These are phyloP conservation scores for Triticum urartu DNA, from an alignment of 176 grass and related monocot genomes.

Conservation along the genomic window DNA sequence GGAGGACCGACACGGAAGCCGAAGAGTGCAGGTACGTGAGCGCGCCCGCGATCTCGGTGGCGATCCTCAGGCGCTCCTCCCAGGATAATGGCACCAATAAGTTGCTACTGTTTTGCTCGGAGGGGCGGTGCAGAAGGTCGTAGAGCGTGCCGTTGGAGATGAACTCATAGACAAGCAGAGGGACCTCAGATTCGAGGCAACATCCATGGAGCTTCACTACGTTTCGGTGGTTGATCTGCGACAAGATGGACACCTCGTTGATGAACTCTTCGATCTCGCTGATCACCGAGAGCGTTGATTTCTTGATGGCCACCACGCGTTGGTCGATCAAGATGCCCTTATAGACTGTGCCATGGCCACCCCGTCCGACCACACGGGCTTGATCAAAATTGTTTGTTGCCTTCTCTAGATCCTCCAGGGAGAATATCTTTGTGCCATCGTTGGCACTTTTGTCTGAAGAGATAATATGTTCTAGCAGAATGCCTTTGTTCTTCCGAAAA, in stretches of 20 bases:
- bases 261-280: slow-evolving; percentile 7
- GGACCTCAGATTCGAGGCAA: slow-evolving; percentile 24
- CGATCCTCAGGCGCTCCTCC: slow-evolving; percentile 20
- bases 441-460: background rate
- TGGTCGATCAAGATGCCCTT: slow-evolving; percentile 26
- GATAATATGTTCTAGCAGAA: slow-evolving; percentile 9
- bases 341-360: slow-evolving; percentile 26
- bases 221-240: slow-evolving; percentile 19
- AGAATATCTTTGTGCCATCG: slow-evolving; percentile 30
- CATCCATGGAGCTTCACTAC: slow-evolving; percentile 33
- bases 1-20: slow-evolving; percentile 14
- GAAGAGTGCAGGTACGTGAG: slow-evolving; percentile 9
- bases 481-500: slow-evolving; percentile 28
- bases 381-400: slow-evolving; percentile 23
- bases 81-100: background rate
- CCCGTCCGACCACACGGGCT: background rate
- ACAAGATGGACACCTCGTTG: slow-evolving; percentile 33
- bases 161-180: slow-evolving; percentile 26
- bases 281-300: background rate
- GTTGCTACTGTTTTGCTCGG: background rate
- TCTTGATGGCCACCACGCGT: slow-evolving; percentile 33
- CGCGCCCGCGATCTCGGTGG: background rate
- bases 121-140: slow-evolving; percentile 2
- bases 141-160: slow-evolving; percentile 31
- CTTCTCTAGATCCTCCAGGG: slow-evolving; percentile 14